Evolutionary conservation across 2,329 filamentous ascomycete species (phyloP).

Genomic region (Sporothrix protearum): DNA sequence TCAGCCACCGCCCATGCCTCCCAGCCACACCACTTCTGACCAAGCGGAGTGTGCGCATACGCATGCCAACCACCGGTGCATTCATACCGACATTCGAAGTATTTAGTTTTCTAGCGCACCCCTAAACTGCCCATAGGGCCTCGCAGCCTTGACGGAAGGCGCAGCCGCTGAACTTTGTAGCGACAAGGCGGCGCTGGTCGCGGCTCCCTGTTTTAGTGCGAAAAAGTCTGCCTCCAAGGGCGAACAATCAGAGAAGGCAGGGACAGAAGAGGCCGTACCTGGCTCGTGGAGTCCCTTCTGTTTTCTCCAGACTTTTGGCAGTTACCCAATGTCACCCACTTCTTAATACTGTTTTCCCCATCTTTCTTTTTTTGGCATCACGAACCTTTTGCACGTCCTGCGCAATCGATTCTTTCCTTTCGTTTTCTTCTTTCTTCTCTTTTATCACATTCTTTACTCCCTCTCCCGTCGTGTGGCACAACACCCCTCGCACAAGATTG

Average conservation of each 20-base stretch:
- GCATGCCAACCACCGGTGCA: too few relatives aligned
- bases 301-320: constrained; percentile 19
- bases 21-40: too few relatives aligned
- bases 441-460: background rate
- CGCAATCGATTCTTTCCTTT: background rate
- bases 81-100: background rate
- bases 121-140: background rate
- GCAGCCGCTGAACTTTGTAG: background rate
- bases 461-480: background rate
- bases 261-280: background rate
- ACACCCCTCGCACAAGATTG: background rate
- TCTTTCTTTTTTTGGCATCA: constrained; percentile 14
- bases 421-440: background rate
- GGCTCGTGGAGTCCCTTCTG: constrained; percentile 11
- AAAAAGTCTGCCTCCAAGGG: constrained; percentile 5
- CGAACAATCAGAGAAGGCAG: background rate
- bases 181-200: constrained; percentile 5
- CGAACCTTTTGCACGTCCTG: background rate
- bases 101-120: constrained; percentile 16
- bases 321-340: background rate
- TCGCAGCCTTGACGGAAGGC: constrained; percentile 4
- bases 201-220: constrained; percentile 16
- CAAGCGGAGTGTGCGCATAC: too few relatives aligned
- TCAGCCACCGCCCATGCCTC: too few relatives aligned
- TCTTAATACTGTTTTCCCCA: background rate